These are phyloP conservation scores for Botrytis medusae DNA, from an alignment of 2,329 filamentous ascomycete species.

Conservation along the genomic window DNA sequence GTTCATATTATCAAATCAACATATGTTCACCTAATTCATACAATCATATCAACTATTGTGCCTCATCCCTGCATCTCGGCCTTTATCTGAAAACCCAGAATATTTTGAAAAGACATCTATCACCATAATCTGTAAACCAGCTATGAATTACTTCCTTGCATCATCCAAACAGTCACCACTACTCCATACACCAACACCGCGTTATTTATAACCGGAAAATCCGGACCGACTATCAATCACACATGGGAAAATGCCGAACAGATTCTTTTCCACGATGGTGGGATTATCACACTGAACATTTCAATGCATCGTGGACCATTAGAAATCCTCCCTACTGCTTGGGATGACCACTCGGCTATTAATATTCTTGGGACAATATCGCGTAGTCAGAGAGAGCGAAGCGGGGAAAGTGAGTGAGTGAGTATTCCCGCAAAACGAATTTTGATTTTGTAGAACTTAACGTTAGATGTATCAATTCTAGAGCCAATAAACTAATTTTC, in stretches of 20 bases:
- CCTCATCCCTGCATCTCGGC: not conserved
- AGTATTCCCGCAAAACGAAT: not conserved
- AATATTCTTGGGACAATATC: not conserved
- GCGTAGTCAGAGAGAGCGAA: not conserved
- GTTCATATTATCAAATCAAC: too few relatives aligned
- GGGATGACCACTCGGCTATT: not conserved
- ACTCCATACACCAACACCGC: not conserved
- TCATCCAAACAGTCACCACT: not conserved
- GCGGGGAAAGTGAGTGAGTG: not conserved
- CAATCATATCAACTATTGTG: too few relatives aligned
- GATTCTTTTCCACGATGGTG: not conserved
- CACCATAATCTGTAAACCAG: fast-evolving
- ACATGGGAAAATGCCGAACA: not conserved
- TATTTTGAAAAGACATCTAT: not conserved
- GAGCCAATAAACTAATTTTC: fast-evolving
- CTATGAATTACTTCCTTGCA: too few relatives aligned
- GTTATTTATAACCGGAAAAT: not conserved
- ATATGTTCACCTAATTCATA: too few relatives aligned
- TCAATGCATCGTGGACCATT: not conserved
- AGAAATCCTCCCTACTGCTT: not conserved
- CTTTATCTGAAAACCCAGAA: not conserved
- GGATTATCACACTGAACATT: not conserved
- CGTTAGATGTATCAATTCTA: not conserved
- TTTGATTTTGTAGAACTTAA: not conserved
- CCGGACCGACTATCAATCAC: not conserved